Evolutionary conservation across 73 alveolate species (phyloP).

Genomic region (Uronychia setigera): DNA sequence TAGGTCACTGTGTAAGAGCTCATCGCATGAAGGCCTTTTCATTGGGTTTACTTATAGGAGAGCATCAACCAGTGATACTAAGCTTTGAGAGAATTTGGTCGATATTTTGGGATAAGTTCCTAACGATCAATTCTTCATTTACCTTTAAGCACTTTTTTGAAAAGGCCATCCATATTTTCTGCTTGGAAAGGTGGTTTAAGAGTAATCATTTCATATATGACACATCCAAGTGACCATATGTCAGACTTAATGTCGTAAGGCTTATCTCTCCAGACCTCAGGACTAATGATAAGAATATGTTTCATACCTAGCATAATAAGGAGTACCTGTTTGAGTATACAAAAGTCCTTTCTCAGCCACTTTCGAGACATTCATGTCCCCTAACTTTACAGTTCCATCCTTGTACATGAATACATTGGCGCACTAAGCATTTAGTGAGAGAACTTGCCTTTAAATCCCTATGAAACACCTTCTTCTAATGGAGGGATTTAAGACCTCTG

Average conservation of each 20-base stretch:
- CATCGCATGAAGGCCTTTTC: not conserved
- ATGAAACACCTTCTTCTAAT: slow-evolving; percentile 54
- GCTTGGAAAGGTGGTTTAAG: slow-evolving; percentile 87
- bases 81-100: not conserved
- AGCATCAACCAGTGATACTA: not conserved
- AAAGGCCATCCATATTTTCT: slow-evolving; percentile 79
- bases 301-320: slow-evolving; percentile 63
- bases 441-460: slow-evolving; percentile 61
- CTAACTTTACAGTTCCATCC: slow-evolving; percentile 76
- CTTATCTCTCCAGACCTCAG: slow-evolving; percentile 83
- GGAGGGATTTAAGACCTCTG: slow-evolving; percentile 39
- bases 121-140: slow-evolving; percentile 2
- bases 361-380: slow-evolving; percentile 89
- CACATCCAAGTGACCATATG: slow-evolving; percentile 92
- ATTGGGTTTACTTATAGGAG: not conserved
- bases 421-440: slow-evolving; percentile 1
- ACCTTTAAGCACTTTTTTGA: slow-evolving; percentile 80
- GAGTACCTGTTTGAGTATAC: slow-evolving; percentile 83
- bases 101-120: not conserved
- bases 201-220: slow-evolving; percentile 77
- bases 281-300: slow-evolving; percentile 22
- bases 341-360: slow-evolving; percentile 77
- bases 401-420: slow-evolving; percentile 72
- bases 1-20: not conserved
- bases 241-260: slow-evolving; percentile 88